Conservation (phyloP, 495 filamentous ascomycete species). For the Penicillium alfredii region DNA sequence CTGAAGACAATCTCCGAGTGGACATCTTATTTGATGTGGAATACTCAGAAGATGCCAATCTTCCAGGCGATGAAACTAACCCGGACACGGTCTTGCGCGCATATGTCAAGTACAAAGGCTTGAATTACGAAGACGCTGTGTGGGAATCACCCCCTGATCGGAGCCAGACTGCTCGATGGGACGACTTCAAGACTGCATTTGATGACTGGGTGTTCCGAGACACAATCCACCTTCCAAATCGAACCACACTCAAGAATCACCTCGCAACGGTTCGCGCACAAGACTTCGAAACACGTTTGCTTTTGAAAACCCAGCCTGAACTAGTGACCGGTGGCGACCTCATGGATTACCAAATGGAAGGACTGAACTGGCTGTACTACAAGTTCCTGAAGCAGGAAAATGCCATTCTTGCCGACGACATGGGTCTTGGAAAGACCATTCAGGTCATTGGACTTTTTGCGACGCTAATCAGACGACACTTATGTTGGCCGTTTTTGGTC, state of each 20-base stretch:
- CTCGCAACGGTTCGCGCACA: slow-evolving; percentile 54
- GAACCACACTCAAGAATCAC: slow-evolving; percentile 49
- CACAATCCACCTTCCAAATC: slow-evolving; percentile 56
- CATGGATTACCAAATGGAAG: slow-evolving; percentile 92
- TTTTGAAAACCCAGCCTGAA: slow-evolving; percentile 66
- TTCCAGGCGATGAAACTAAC: slow-evolving; percentile 34
- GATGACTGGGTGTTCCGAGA: slow-evolving; percentile 57
- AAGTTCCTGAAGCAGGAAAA: slow-evolving; percentile 77
- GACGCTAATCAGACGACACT: slow-evolving; percentile 69
- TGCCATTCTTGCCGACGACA: slow-evolving; percentile 95
- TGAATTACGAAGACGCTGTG: slow-evolving; percentile 85
- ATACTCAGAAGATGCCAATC: slow-evolving; percentile 41
- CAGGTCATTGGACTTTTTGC: slow-evolving; percentile 83
- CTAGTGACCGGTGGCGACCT: slow-evolving; percentile 70
- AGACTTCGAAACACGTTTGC: slow-evolving; percentile 59
- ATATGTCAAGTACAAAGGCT: slow-evolving; percentile 87
- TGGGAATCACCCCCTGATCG: slow-evolving; percentile 80
- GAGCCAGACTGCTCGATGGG: slow-evolving; percentile 62
- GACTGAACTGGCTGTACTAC: slow-evolving; percentile 95
- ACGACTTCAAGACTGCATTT: slow-evolving; percentile 5
- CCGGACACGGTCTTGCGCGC: slow-evolving; percentile 47
- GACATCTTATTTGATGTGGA: slow-evolving; percentile 84
- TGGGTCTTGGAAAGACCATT: slow-evolving; percentile 98
- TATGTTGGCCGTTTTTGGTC: slow-evolving; percentile 86
- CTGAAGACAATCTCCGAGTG: slow-evolving; percentile 73